Evolutionary conservation across 1,139 yeast species (phyloP), one percentile per base, ranked within the genome.

Genomic region (Suhomyces taliae): DNA sequence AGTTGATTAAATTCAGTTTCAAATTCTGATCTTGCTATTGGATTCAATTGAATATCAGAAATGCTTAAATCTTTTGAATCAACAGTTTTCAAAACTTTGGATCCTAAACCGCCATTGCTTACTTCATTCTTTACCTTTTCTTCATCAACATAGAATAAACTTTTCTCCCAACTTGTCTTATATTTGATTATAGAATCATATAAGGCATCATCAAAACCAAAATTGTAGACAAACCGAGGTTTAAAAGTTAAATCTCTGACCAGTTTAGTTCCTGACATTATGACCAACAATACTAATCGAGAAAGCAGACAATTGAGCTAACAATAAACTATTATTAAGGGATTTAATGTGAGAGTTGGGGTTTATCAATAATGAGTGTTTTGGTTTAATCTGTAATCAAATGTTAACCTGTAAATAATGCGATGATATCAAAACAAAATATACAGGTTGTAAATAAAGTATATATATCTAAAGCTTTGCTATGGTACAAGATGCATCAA

Each of bases 141-240:
- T 49, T 74, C 79, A 36, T 66, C 66, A 19, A 69, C 52, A 39
- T 58, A 63, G 47, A 69, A 74, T 40, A 72, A 54, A 44, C 59
- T 57, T 39, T 66, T 65, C 32, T 66, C 66, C 79, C 78, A 74
- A 39, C 55, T 59, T 9, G 56, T 61, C 48, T 66, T 66, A 50
- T 71, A 75, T 10, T 57, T 50, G 32, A 62, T 40, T 10, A 64
- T 50, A 14, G 57, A 49, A 31, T 67, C 62, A 50, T 59, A 74
- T 41, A 57, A 58, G 2, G 51, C 55, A 38, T 64, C 64, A 52
- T 73, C 67, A 36, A 65, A 59, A 1, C 80, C 80, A 50, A 61
- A 70, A 40, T 61, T 60, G 49, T 62, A 66, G 15, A 64, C 60
- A 52, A 71, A 70, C 44, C 76, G 53, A 2, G 72, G 66, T 47